phyloP scores from a whole-genome alignment of 805 yeast genomes.

The Candida oleophila region DNA sequence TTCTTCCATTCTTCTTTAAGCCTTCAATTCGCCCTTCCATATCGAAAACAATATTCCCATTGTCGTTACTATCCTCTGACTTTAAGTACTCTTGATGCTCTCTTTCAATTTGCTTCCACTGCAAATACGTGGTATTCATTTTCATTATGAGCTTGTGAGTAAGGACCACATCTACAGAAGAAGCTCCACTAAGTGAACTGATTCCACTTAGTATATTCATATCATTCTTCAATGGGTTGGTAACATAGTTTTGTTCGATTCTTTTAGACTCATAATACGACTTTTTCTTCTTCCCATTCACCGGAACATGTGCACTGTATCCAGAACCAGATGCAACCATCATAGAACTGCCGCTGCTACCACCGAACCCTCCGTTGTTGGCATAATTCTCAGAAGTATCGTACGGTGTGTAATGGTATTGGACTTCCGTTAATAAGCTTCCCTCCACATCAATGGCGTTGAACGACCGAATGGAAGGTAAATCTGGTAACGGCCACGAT shows the following conservation, averaged over 20 bases:
- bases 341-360: not conserved
- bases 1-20: slow-evolving; percentile 31
- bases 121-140: slow-evolving; percentile 47
- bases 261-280: slow-evolving; percentile 61
- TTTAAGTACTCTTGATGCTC: slow-evolving; percentile 36
- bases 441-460: slow-evolving; percentile 76
- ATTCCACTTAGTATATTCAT: slow-evolving; percentile 52
- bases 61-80: slow-evolving; percentile 27
- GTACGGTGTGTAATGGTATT: slow-evolving; percentile 54
- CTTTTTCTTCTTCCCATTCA: slow-evolving; percentile 16
- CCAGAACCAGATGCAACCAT: not conserved
- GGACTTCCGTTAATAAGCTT: slow-evolving; percentile 72
- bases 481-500: slow-evolving; percentile 80
- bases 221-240: slow-evolving; percentile 61
- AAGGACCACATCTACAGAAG: slow-evolving; percentile 36
- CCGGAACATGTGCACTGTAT: not conserved
- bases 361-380: slow-evolving; percentile 3
- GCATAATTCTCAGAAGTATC: slow-evolving; percentile 39
- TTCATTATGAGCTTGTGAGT: slow-evolving; percentile 66
- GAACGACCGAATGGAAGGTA: slow-evolving; percentile 61
- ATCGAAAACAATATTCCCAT: not conserved
- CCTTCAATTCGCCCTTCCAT: not conserved
- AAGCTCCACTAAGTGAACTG: slow-evolving; percentile 27
- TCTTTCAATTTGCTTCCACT: slow-evolving; percentile 39
- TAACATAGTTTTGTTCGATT: slow-evolving; percentile 62